Percentiles rank a stretch among this genome's conserved stretches.
Conservation (phyloP, 169 alveolate species). For the Cytauxzoon felis region DNA sequence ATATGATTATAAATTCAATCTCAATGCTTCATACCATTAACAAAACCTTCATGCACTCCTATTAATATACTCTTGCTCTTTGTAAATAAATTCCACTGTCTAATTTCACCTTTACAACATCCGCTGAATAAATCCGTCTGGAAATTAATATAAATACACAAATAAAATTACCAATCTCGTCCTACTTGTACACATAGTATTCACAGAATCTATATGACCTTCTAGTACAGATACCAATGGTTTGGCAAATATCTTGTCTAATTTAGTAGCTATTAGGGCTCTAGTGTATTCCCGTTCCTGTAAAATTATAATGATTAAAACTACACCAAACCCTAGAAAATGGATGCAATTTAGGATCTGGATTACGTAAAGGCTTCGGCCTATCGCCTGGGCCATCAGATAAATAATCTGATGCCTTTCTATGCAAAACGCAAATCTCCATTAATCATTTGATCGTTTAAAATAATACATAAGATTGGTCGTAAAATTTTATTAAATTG, state of each 20-base stretch:
- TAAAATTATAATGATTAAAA: not conserved
- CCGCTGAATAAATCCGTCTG: constrained; percentile 88
- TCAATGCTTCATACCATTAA: constrained; percentile 70
- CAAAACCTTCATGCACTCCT: constrained; percentile 92
- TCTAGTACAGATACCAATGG: constrained; percentile 92
- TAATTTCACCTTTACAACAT: constrained; percentile 93
- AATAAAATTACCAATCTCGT: constrained; percentile 37
- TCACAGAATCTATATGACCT: constrained; percentile 95
- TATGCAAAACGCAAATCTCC: constrained; percentile 52
- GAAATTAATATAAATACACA: constrained; percentile 2
- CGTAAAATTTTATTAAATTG: too few relatives aligned
- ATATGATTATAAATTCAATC: not conserved
- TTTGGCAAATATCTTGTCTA: constrained; percentile 94
- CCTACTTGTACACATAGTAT: constrained; percentile 82
- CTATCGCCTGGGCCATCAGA: constrained; percentile 61
- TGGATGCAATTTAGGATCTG: constrained; percentile 58
- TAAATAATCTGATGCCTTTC: constrained; percentile 35
- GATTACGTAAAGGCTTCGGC: constrained; percentile 61
- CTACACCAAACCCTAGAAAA: constrained; percentile 61
- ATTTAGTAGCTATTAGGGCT: constrained; percentile 94
- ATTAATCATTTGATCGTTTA: too few relatives aligned
- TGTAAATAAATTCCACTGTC: constrained; percentile 89
- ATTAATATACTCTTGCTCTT: constrained; percentile 79
- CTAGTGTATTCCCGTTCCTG: constrained; percentile 90
- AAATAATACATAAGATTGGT: too few relatives aligned